Evolutionary conservation across 257 asterid genomes (phyloP).

Genomic region (Solanum tarijense): DNA sequence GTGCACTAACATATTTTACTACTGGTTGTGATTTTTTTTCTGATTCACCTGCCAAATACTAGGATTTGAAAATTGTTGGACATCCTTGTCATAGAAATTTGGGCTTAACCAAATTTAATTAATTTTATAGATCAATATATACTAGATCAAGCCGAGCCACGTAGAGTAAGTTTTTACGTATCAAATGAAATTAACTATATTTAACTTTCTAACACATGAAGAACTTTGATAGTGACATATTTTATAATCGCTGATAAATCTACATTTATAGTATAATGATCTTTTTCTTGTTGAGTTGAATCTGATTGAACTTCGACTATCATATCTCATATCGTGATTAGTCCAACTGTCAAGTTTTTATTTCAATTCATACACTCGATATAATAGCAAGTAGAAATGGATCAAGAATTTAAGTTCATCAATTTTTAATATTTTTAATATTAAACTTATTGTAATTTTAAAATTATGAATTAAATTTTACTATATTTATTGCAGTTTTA

Average conservation of each 20-base stretch:
- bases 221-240: neutral
- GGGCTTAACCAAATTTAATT: neutral
- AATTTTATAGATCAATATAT: neutral
- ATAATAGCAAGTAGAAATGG: neutral
- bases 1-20: neutral
- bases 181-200: neutral
- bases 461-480: neutral
- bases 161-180: neutral
- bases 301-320: no score
- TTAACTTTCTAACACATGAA: neutral
- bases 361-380: neutral
- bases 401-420: neutral
- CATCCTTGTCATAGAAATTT: neutral
- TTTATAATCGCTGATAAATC: neutral
- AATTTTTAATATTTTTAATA: neutral
- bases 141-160: neutral
- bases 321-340: neutral
- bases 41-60: neutral
- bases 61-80: neutral
- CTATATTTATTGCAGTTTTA: neutral
- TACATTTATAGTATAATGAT: neutral
- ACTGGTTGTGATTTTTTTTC: neutral
- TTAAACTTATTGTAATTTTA: neutral
- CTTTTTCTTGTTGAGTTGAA: neutral
- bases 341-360: neutral